Percentiles rank a stretch among this genome's conserved stretches.
phyloP scores from a whole-genome alignment of 2,329 filamentous ascomycete genomes.

The Fusarium compactum region DNA sequence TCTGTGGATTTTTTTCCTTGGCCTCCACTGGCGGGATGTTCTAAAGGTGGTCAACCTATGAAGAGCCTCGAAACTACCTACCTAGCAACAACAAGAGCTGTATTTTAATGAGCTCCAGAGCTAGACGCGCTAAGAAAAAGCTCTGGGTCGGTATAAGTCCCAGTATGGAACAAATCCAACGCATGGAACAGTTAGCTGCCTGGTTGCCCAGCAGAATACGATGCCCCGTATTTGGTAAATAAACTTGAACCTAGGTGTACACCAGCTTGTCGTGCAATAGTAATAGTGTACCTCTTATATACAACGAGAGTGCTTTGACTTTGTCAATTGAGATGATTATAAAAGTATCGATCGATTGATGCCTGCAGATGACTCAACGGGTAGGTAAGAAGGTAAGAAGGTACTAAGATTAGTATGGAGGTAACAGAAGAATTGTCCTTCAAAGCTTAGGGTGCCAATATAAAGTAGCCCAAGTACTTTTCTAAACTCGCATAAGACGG shows the following conservation, averaged over 20 bases:
- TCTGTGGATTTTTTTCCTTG: constrained; percentile 31
- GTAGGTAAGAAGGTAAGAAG: neutral
- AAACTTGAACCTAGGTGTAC: neutral
- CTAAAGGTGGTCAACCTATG: constrained; percentile 12
- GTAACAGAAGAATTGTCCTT: neutral
- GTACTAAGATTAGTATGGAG: no score
- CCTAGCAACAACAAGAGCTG: constrained; percentile 13
- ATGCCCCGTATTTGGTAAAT: constrained; percentile 3
- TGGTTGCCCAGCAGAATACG: constrained; percentile 15
- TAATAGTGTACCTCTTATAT: neutral
- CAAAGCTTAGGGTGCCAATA: neutral
- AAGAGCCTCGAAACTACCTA: constrained; percentile 1
- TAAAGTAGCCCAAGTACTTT: neutral
- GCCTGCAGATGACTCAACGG: neutral
- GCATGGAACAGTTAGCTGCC: neutral
- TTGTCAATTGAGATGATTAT: neutral
- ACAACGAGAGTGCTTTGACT: neutral
- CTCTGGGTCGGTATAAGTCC: constrained; percentile 2
- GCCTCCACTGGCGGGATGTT: constrained; percentile 24
- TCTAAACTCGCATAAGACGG: neutral
- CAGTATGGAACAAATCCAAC: neutral
- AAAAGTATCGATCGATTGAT: neutral
- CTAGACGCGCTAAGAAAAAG: constrained; percentile 13
- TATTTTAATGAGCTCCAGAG: constrained; percentile 22
- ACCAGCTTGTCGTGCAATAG: neutral